These are phyloP conservation scores for Colletotrichum aenigma DNA, from an alignment of 2,329 filamentous ascomycete species.

Conservation along the genomic window DNA sequence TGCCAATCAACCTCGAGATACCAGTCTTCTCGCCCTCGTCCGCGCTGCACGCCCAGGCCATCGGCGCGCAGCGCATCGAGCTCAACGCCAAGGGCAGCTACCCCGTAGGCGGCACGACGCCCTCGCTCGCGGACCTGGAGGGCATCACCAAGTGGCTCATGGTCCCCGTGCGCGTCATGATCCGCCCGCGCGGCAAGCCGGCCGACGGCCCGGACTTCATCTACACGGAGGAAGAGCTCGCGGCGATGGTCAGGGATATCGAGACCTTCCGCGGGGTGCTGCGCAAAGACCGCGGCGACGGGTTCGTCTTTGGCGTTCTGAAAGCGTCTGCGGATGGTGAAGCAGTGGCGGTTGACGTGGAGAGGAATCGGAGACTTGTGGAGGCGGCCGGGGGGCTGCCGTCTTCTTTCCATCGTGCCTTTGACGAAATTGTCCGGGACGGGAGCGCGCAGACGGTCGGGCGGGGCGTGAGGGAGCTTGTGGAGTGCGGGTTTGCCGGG, in stretches of 20 bases:
- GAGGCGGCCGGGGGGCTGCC: slow-evolving; percentile 42
- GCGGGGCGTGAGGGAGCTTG: slow-evolving; percentile 38
- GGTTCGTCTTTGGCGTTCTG: slow-evolving; percentile 61
- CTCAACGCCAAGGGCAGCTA: slow-evolving; percentile 59
- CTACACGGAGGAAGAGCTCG: slow-evolving; percentile 49
- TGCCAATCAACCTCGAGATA: slow-evolving; percentile 49
- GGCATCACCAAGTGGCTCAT: slow-evolving; percentile 22
- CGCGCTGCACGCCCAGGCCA: slow-evolving; percentile 40
- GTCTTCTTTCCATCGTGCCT: slow-evolving; percentile 62
- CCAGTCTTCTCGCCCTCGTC: slow-evolving; percentile 54
- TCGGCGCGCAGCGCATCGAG: slow-evolving; percentile 57
- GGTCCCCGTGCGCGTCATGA: slow-evolving; percentile 57
- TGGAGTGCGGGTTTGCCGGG: slow-evolving; percentile 50
- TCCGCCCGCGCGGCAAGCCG: slow-evolving; percentile 51
- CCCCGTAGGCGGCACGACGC: slow-evolving; percentile 54
- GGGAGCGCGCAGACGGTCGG: slow-evolving; percentile 19
- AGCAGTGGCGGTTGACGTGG: slow-evolving; percentile 39
- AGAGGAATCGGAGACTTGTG: slow-evolving; percentile 45
- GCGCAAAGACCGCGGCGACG: slow-evolving; percentile 47
- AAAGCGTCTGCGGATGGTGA: neutral
- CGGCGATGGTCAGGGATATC: slow-evolving; percentile 40
- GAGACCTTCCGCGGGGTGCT: slow-evolving; percentile 40
- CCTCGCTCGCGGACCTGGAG: slow-evolving; percentile 42
- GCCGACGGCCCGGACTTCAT: slow-evolving; percentile 45
- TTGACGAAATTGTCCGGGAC: slow-evolving; percentile 49